Evolutionary conservation across 768 basidiomycete genomes (phyloP).

Genomic region (Pulveroboletus sp.): DNA sequence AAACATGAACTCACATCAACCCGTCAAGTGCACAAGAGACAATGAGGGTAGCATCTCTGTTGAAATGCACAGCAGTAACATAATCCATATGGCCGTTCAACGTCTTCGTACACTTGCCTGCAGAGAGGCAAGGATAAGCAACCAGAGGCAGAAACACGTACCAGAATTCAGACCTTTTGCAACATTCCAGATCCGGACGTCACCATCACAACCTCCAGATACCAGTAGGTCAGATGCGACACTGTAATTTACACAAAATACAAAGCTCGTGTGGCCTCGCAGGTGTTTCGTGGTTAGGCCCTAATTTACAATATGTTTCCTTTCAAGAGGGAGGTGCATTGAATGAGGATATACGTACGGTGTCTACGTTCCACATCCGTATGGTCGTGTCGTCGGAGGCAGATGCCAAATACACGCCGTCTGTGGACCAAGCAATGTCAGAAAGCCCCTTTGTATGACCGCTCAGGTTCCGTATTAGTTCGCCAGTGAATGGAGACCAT

Average conservation of each 20-base stretch:
- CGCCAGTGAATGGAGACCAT: slow-evolving; percentile 78
- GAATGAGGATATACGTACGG: slow-evolving; percentile 42
- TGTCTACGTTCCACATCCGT: slow-evolving; percentile 84
- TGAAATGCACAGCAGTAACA: slow-evolving; percentile 93
- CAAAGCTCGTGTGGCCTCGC: slow-evolving; percentile 79
- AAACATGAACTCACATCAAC: slow-evolving; percentile 63
- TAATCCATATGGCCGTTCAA: slow-evolving; percentile 92
- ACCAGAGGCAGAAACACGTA: background rate
- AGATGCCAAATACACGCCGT: slow-evolving; percentile 78
- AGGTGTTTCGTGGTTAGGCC: slow-evolving; percentile 67
- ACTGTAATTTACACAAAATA: slow-evolving; percentile 92
- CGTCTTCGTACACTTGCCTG: slow-evolving; percentile 81
- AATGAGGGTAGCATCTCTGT: slow-evolving; percentile 84
- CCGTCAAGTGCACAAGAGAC: slow-evolving; percentile 92
- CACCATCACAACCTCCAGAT: slow-evolving; percentile 90
- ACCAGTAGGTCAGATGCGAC: slow-evolving; percentile 83
- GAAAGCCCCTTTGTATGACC: slow-evolving; percentile 83
- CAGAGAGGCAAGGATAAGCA: too few species aligned
- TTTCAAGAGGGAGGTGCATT: background rate
- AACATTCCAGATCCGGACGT: slow-evolving; percentile 89
- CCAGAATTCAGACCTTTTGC: slow-evolving; percentile 51
- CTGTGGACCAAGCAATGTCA: slow-evolving; percentile 84
- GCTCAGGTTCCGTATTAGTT: slow-evolving; percentile 65
- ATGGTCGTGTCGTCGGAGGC: slow-evolving; percentile 91
- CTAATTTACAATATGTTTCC: slow-evolving; percentile 32